A percentile compares a stretch with the other conserved stretches of the same genome.
Evolutionary conservation across 345 rosid genomes (phyloP).

Genomic region (Eucalyptus sp.): DNA sequence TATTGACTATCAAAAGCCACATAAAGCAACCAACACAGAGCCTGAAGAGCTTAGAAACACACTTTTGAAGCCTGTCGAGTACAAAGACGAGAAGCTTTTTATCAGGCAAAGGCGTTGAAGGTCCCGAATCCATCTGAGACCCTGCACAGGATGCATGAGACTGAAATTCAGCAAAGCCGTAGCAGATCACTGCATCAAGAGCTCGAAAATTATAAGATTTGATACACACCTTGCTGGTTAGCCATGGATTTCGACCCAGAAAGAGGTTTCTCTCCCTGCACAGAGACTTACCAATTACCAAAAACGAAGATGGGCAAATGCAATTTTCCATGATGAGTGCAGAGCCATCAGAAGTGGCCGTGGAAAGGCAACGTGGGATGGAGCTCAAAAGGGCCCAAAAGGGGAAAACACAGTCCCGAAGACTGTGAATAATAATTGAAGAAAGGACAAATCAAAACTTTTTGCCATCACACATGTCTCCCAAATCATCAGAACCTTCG

Average conservation of each 20-base stretch:
- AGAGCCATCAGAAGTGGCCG: not conserved
- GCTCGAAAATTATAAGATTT: not conserved
- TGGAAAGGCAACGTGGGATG: not conserved
- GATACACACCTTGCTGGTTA: conserved; percentile 28
- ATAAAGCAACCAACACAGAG: conserved; percentile 3
- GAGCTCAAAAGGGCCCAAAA: conserved; percentile 13
- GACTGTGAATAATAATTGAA: conserved; percentile 7
- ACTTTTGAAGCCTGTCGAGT: conserved; percentile 60
- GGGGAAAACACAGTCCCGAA: conserved; percentile 2
- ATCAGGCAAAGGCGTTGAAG: conserved; percentile 39
- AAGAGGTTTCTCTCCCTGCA: conserved; percentile 30
- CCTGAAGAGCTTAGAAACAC: conserved; percentile 5
- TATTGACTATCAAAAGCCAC: not conserved
- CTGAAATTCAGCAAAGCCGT: not conserved
- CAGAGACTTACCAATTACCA: not conserved
- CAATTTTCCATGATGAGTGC: not conserved
- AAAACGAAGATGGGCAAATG: not conserved
- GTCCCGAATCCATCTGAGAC: conserved; percentile 20
- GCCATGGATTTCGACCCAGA: conserved; percentile 10
- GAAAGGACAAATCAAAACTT: conserved; percentile 32
- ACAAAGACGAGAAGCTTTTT: conserved; percentile 39
- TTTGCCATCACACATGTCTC: conserved; percentile 6
- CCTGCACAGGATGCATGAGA: not conserved
- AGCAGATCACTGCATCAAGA: not conserved
- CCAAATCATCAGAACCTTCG: not conserved